Base-by-base conservation (phyloP, 352 stramenopile genomes). In the Thalassiosira mediterranea region DNA sequence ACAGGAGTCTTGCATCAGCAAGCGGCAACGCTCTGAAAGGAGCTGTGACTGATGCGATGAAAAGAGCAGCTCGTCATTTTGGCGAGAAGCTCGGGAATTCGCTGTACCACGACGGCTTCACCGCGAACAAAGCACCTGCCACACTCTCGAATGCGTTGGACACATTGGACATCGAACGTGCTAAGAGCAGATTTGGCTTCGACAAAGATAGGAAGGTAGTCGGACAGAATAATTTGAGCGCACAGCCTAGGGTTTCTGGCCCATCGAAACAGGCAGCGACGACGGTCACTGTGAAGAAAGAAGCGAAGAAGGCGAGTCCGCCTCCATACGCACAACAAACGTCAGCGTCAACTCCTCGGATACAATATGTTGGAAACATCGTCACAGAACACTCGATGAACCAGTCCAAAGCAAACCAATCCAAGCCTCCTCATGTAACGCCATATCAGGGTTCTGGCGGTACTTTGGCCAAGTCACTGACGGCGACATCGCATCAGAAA, bases 1-100 rank as follows among this genome's bases (percentile, higher is more conserved):
- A 93, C 79, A 81, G 67, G 64, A 70, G 8, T 46, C 68, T 89
- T 29, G 79, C 48, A 29, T 84, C 72, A 17, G 88, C 88, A 1
- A 74, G 81, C 46, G 72, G 67, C 1, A 72, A 93, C 76, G 85
- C 87, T 13, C 44, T 91, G 11, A 93, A 93, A 65, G 76, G 69
- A 19, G 83, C 76, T 23, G 81, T 93, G n/a, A 93, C 87, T 0
- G 87, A 93, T 76, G 87, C 77, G 8, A 81, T 93, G 70, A 93
- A 93, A 64, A 67, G 87, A 44, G 85, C 85, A 5, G 87, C 85
- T 11, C 40, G 87, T 15, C 85, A 91, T 71, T 93, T 93, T 82
- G 87, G 72, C 29, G 87, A 93, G 49, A 90, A 91, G 53, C 31
- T 90, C 28, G 87, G 87, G 23, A 91, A 91, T 74, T 81, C 61